Base-by-base conservation (phyloP, 1,139 yeast genomes). In the Protomyces gravidus region DNA sequence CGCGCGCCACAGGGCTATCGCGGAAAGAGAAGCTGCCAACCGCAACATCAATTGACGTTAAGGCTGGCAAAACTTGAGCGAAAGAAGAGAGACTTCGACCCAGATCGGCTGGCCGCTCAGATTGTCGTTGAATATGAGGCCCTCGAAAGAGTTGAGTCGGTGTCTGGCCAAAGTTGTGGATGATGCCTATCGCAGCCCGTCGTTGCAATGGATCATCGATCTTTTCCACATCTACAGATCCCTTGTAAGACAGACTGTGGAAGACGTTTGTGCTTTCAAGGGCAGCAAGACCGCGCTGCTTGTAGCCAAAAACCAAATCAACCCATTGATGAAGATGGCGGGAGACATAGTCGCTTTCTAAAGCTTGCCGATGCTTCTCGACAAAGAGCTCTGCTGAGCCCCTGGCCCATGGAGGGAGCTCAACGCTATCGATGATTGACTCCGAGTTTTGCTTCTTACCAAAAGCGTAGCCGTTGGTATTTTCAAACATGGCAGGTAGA, bases 121-220 rank as follows among this genome's bases (percentile, higher is more conserved):
- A 11, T 32, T 11, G 45, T 36, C 4, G 76, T 74, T 1, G 76
- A 0, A 85, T 83, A 69, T 88, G 96, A 0, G 89, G 83, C 60
- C 76, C 78, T 7, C 72, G 73, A 66, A 88, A 87, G 11, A 88
- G 73, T 65, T 85, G 86, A 50, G 78, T 69, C 0, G 96, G 96
- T 0, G 95, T 88, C 69, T 88, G 96, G 0, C 96, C 96, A 75
- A 88, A 88, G 70, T 88, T 88, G 68, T 88, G 90, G 50, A 88
- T 88, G 68, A 86, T 85, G 1, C 95, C 90, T 30, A 88, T 85
- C 1, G 84, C 78, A 0, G 95, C 92, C 40, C 83, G 76, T 64
- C 84, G 78, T 69, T 88, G 95, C 63, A 80, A 76, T 40, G 83
- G 88, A 68, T 88, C 90, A 62, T 79, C 77, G 49, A 88, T 84